Evolutionary conservation across 2,329 filamentous ascomycete genomes (phyloP).

Genomic region (Juglanconis juglandina): DNA sequence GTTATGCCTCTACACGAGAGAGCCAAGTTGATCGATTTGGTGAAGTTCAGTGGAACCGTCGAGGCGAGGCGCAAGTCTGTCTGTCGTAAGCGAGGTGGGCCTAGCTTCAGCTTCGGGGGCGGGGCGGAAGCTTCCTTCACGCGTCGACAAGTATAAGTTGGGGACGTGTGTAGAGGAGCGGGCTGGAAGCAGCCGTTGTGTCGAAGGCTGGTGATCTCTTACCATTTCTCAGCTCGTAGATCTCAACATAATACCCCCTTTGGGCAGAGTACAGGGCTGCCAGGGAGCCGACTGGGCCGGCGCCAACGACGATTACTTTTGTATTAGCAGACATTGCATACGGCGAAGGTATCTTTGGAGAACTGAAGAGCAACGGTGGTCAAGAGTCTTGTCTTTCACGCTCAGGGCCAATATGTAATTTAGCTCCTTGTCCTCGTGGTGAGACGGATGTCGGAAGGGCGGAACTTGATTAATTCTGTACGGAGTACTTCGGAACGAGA

Average conservation of each 20-base stretch:
- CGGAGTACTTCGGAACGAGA: background rate
- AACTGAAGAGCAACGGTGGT: background rate
- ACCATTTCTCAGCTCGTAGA: slow-evolving; percentile 94
- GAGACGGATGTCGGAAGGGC: slow-evolving; percentile 10
- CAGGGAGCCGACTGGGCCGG: slow-evolving; percentile 87
- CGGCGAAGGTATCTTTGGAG: background rate
- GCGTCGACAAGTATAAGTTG: no score
- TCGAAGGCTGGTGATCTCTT: slow-evolving; percentile 23
- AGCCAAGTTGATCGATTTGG: slow-evolving; percentile 96
- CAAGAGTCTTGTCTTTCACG: background rate
- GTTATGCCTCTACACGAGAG: slow-evolving; percentile 92
- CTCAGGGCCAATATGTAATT: background rate
- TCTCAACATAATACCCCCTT: slow-evolving; percentile 82
- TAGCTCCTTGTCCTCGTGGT: background rate
- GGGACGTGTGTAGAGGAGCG: no score
- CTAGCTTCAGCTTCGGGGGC: background rate
- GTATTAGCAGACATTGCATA: background rate
- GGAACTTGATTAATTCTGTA: slow-evolving; percentile 1
- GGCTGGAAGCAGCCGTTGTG: background rate
- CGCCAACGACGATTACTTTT: slow-evolving; percentile 82
- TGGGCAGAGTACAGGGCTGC: slow-evolving; percentile 90
- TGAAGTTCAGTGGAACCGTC: slow-evolving; percentile 87
- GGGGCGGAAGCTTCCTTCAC: no score
- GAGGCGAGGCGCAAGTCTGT: slow-evolving; percentile 81
- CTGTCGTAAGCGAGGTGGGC: background rate